Base-by-base conservation (phyloP, 1,139 yeast genomes). In the Yamadazyma triangularis region DNA sequence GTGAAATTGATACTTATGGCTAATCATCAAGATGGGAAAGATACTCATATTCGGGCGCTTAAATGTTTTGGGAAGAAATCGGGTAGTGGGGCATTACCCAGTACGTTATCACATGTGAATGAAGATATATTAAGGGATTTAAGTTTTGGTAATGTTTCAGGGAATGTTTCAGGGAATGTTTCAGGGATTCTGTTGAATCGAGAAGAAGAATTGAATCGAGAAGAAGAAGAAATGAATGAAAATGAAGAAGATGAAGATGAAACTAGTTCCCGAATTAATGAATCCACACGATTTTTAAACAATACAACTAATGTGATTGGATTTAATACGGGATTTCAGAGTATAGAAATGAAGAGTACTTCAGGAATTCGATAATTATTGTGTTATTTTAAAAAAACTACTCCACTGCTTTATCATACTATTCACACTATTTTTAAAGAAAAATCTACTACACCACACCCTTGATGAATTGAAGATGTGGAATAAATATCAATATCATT, bases 11-110 rank as follows among this genome's bases (percentile, higher is more conserved):
- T 73, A n/a, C 71, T 93, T 15, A 62, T 79, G 18, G 75, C 87
- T 1, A 93, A 91, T 50, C 96, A 88, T 48, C 97, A 89, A 51
- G 91, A 87, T 51, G 99, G 99, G 27, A 91, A 91, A 51, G 99
- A 93, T 55, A 82, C 96, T 2, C 97, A 88, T 53, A 66, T 93
- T 6, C 58, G 98, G 31, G 84, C 91, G 0, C 66, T 91, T 7
- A 46, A 58, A 29, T 59, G 70, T 36, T 64, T 60, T 45, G 70
- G 70, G 4, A 62, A 57, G 38, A 64, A 62, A 34, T 38, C 58
- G 3, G 27, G 20, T 16, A 27, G 24, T 15, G 13, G 36, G 11
- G 20, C 19, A 7, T 29, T 27, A 15, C 25, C 23, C 23, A 29
- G 8, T 13, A 36, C 32, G 25, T 15, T 28, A 20, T 33, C 35